phyloP scores from a whole-genome alignment of 768 basidiomycete genomes.

The Trametes cubensis region DNA sequence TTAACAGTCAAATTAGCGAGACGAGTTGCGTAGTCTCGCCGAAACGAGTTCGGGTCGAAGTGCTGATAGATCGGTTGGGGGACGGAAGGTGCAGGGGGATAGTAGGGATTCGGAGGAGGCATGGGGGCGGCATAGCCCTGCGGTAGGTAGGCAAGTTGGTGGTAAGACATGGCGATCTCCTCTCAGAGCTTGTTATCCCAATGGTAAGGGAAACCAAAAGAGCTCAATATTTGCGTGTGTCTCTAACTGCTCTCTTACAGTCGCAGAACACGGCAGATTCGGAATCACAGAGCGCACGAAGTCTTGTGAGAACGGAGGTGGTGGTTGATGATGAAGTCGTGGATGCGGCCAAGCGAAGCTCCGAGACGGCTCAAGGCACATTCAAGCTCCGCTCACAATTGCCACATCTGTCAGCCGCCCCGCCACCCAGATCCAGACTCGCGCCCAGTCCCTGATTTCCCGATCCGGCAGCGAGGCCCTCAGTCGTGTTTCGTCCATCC shows the following conservation, averaged over 20 bases:
- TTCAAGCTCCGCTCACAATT: conserved; percentile 41
- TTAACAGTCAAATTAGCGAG: conserved; percentile 88
- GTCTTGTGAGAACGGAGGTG: conserved; percentile 37
- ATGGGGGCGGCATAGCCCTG: conserved; percentile 46
- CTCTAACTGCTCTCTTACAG: conserved; percentile 33
- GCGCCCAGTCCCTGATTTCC: conserved; percentile 26
- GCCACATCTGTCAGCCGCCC: conserved; percentile 3
- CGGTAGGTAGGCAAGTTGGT: conserved; percentile 54
- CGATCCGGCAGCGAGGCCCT: conserved; percentile 25
- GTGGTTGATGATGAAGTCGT: conserved; percentile 48
- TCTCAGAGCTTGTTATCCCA: conserved; percentile 20
- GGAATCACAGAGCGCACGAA: conserved; percentile 17
- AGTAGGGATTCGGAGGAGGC: conserved; percentile 34
- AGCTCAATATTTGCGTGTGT: conserved; percentile 16
- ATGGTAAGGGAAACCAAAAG: conserved; percentile 9
- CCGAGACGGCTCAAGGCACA: conserved; percentile 10
- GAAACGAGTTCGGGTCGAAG: conserved; percentile 71
- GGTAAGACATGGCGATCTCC: conserved; percentile 42
- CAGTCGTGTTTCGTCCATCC: conserved; percentile 20
- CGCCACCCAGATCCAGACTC: conserved; percentile 16
- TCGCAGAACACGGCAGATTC: conserved; percentile 20
- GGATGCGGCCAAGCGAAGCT: conserved; percentile 28
- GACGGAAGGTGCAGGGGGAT: conserved; percentile 52
- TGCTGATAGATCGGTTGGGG: conserved; percentile 47
- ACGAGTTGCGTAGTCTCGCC: conserved; percentile 74